phyloP scores from a whole-genome alignment of 1,284 basidiomycete species.

The Irpex sp. region DNA sequence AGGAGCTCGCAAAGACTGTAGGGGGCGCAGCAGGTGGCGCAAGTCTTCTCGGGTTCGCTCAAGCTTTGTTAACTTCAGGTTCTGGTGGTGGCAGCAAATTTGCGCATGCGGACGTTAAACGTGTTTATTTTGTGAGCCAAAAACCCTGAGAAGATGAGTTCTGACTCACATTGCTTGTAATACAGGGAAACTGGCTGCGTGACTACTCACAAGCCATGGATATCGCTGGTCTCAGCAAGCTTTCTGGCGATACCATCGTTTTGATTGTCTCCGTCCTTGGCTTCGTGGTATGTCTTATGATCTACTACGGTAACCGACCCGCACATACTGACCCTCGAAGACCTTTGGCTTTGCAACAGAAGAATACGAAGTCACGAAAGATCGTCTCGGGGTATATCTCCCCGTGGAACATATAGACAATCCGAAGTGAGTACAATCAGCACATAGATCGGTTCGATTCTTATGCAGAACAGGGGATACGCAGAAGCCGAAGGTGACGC shows the following conservation, averaged over 20 bases:
- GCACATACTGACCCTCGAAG: constrained; percentile 24
- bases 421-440: constrained; percentile 45
- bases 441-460: not conserved
- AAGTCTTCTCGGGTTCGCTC: constrained; percentile 43
- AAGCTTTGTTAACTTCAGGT: constrained; percentile 41
- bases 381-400: constrained; percentile 81
- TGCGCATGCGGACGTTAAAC: constrained; percentile 54
- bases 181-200: constrained; percentile 61
- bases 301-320: not conserved
- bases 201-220: constrained; percentile 78
- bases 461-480: constrained; percentile 48
- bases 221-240: constrained; percentile 64
- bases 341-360: constrained; percentile 69
- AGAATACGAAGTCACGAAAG: constrained; percentile 81
- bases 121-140: constrained; percentile 59
- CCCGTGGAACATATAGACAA: constrained; percentile 82
- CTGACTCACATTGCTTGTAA: not conserved
- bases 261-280: constrained; percentile 72
- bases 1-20: constrained; percentile 53
- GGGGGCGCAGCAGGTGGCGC: constrained; percentile 47
- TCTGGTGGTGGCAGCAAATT: constrained; percentile 53
- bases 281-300: constrained; percentile 53
- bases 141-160: not conserved
- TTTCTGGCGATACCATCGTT: constrained; percentile 66
- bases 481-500: constrained; percentile 74